A percentile compares a stretch with the other conserved stretches of the same genome.
These are phyloP conservation scores for Ilyonectria destructans DNA, from an alignment of 2,329 filamentous ascomycete species.

Conservation along the genomic window DNA sequence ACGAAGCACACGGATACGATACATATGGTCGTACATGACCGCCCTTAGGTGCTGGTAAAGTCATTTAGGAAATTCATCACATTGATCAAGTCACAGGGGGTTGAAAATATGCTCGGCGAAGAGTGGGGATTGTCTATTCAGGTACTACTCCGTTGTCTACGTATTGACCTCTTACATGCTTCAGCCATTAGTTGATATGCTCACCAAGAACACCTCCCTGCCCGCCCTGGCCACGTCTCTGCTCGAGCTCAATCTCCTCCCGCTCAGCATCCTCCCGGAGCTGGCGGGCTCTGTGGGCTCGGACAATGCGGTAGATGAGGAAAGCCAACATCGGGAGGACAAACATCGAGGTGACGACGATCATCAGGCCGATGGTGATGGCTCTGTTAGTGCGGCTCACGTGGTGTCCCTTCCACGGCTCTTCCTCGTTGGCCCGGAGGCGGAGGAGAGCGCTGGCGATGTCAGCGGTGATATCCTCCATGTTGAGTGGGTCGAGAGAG, in stretches of 20 bases:
- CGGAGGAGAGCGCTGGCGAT: not conserved
- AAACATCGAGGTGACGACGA: conserved; percentile 29
- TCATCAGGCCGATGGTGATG: conserved; percentile 21
- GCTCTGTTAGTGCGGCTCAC: conserved; percentile 9
- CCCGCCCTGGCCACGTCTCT: not conserved
- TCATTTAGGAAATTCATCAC: too few species aligned
- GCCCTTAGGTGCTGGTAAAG: too few species aligned
- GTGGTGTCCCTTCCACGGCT: not conserved
- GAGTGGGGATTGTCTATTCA: too few species aligned
- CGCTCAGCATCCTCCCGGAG: conserved; percentile 14
- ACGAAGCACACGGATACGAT: too few species aligned
- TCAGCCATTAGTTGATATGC: too few species aligned
- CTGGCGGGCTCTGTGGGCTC: not conserved
- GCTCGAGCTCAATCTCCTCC: not conserved
- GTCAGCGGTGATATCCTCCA: not conserved
- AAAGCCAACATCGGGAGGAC: conserved; percentile 26
- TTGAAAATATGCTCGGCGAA: too few species aligned
- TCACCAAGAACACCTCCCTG: too few species aligned
- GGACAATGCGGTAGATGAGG: not conserved
- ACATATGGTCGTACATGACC: too few species aligned
- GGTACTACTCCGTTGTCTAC: too few species aligned
- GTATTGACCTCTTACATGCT: too few species aligned
- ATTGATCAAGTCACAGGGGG: too few species aligned
- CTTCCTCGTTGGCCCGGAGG: not conserved
- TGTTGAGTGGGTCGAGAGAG: conserved; percentile 2